A percentile compares a stretch with the other conserved stretches of the same genome.
phyloP scores from a whole-genome alignment of 2,329 filamentous ascomycete species.

The Cryphonectria radicalis region DNA sequence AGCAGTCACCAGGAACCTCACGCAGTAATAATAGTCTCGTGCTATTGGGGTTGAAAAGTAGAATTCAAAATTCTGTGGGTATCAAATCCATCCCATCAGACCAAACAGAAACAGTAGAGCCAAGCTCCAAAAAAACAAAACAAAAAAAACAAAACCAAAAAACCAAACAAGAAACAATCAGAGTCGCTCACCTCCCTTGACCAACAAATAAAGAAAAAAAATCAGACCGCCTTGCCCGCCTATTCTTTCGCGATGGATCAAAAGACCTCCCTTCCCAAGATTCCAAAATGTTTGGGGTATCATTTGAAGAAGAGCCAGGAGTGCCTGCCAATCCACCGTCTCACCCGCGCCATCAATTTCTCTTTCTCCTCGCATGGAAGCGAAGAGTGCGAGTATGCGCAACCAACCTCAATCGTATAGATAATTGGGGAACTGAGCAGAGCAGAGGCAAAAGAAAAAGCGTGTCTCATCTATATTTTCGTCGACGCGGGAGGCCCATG shows the following conservation, averaged over 20 bases:
- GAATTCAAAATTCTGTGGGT: constrained; percentile 20
- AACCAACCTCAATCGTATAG: background rate
- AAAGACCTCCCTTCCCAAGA: background rate
- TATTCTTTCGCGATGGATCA: constrained; percentile 1
- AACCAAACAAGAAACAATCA: constrained; percentile 3
- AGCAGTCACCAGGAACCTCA: background rate
- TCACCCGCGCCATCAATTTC: background rate
- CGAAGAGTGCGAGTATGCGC: background rate
- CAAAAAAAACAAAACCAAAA: background rate
- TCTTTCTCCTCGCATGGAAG: background rate
- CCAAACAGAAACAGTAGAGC: background rate
- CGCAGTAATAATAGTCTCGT: background rate
- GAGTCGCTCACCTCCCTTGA: background rate
- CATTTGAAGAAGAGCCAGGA: constrained; percentile 14
- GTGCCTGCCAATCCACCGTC: constrained; percentile 9
- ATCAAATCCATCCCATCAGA: constrained; percentile 23
- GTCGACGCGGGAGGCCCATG: background rate
- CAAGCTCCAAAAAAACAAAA: background rate
- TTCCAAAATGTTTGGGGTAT: constrained; percentile 1
- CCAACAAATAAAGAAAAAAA: constrained; percentile 16
- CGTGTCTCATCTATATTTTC: constrained; percentile 12
- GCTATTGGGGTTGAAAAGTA: background rate
- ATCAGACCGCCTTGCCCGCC: background rate
- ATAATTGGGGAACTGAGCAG: background rate
- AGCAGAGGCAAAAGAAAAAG: background rate